Percentiles rank a stretch among this genome's conserved stretches.
Evolutionary conservation across 2,329 filamentous ascomycete genomes (phyloP).

Genomic region (Cladophialophora bantiana): DNA sequence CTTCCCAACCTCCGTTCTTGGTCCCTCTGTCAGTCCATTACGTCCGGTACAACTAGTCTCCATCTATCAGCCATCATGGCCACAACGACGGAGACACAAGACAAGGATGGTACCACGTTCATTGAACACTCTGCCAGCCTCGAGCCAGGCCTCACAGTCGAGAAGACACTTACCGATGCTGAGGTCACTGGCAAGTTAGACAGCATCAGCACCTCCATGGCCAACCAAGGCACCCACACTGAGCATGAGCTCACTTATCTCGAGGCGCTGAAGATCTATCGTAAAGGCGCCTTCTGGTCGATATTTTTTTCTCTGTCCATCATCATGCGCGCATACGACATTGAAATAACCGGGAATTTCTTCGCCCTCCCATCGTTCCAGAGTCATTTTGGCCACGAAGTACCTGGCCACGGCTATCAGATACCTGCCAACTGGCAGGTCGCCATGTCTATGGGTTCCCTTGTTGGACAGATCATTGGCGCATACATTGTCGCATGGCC

Average conservation of each 20-base stretch:
- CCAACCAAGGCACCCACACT: background rate
- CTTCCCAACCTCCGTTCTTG: background rate
- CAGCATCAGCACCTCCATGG: background rate
- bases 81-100: background rate
- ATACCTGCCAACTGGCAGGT: slow-evolving; percentile 65
- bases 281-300: slow-evolving; percentile 34
- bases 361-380: slow-evolving; percentile 46
- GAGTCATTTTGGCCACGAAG: slow-evolving; percentile 19
- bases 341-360: slow-evolving; percentile 40
- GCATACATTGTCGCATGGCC: slow-evolving; percentile 70
- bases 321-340: slow-evolving; percentile 42
- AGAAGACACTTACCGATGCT: slow-evolving; percentile 7
- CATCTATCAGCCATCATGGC: background rate
- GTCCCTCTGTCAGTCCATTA: background rate
- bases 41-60: background rate
- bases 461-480: slow-evolving; percentile 70
- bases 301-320: slow-evolving; percentile 39
- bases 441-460: slow-evolving; percentile 62
- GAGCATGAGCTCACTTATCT: slow-evolving; percentile 15
- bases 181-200: slow-evolving; percentile 8
- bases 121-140: slow-evolving; percentile 1
- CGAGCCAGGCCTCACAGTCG: slow-evolving; percentile 43
- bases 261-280: slow-evolving; percentile 8
- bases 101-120: slow-evolving; percentile 5
- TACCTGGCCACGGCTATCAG: slow-evolving; percentile 48